A percentile compares a stretch with the other conserved stretches of the same genome.
phyloP scores from a whole-genome alignment of 208 protist genomes.

The Wallacemonas sp. region DNA sequence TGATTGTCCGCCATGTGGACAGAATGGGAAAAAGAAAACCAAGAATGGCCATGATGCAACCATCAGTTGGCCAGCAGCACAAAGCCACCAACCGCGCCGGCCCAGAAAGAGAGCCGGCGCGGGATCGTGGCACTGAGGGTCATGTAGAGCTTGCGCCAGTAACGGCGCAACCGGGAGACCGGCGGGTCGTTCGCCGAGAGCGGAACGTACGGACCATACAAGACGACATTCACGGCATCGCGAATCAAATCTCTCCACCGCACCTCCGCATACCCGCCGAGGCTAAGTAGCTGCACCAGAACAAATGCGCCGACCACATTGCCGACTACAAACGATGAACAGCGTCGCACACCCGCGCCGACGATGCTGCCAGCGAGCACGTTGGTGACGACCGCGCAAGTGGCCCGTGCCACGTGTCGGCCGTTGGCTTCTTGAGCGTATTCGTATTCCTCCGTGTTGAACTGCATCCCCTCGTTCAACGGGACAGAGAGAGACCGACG shows the following conservation, averaged over 20 bases:
- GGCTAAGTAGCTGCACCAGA: conserved; percentile 42
- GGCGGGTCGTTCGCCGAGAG: neutral
- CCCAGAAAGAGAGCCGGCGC: conserved; percentile 49
- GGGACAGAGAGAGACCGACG: neutral
- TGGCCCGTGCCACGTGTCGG: conserved; percentile 15
- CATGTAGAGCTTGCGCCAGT: conserved; percentile 18
- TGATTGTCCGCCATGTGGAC: no score
- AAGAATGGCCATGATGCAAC: no score
- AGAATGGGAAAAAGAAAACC: no score
- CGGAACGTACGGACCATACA: conserved; percentile 18
- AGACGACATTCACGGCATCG: conserved; percentile 23
- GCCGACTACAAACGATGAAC: conserved; percentile 3
- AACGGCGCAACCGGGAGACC: conserved; percentile 9
- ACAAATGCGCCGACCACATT: conserved; percentile 14
- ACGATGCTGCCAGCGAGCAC: conserved; percentile 21
- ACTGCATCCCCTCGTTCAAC: conserved; percentile 1
- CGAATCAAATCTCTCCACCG: conserved; percentile 40
- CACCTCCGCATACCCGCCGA: conserved; percentile 59
- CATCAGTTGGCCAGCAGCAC: conserved; percentile 10
- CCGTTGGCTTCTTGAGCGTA: neutral
- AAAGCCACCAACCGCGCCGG: conserved; percentile 25
- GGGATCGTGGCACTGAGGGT: conserved; percentile 32
- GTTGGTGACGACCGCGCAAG: conserved; percentile 16
- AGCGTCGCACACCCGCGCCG: conserved; percentile 1
- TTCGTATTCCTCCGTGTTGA: conserved; percentile 5